Percentiles rank a stretch among this genome's conserved stretches.
Conservation (phyloP, 768 basidiomycete genomes). For the Trametes punicea region DNA sequence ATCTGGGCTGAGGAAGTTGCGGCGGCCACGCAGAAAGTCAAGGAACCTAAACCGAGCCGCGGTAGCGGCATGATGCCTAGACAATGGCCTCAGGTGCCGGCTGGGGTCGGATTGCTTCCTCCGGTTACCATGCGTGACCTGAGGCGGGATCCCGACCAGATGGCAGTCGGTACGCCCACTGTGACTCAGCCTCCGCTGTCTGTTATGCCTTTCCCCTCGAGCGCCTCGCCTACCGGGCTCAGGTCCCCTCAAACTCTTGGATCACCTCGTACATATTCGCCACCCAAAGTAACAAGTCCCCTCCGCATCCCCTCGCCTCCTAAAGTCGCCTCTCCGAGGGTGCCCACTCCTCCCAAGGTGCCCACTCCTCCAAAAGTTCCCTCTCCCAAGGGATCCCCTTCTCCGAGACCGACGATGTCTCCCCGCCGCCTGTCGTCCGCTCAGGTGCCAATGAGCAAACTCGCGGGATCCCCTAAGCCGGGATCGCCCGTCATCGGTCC, state of each 20-base stretch:
- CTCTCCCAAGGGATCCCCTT: constrained; percentile 10
- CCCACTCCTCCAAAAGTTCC: constrained; percentile 14
- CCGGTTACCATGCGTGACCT: constrained; percentile 25
- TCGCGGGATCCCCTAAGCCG: constrained; percentile 21
- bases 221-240: constrained; percentile 30
- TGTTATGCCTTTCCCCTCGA: constrained; percentile 28
- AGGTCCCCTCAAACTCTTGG: constrained; percentile 26
- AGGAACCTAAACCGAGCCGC: constrained; percentile 8
- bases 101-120: constrained; percentile 20
- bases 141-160: constrained; percentile 24
- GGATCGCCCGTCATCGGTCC: constrained; percentile 24
- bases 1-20: constrained; percentile 17
- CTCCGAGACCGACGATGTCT: constrained; percentile 17
- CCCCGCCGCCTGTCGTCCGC: constrained; percentile 17
- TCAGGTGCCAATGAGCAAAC: constrained; percentile 13
- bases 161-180: constrained; percentile 21
- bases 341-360: constrained; percentile 12
- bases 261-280: constrained; percentile 29
- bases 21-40: background rate
- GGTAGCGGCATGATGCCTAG: constrained; percentile 12
- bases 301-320: constrained; percentile 18
- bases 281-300: constrained; percentile 20
- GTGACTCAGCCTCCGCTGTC: constrained; percentile 14
- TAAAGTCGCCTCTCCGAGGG: constrained; percentile 17
- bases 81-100: constrained; percentile 9